A percentile compares a stretch with the other conserved stretches of the same genome.
These are phyloP conservation scores for Micractinium conductrix DNA, from an alignment of 139 green algal species.

Conservation along the genomic window DNA sequence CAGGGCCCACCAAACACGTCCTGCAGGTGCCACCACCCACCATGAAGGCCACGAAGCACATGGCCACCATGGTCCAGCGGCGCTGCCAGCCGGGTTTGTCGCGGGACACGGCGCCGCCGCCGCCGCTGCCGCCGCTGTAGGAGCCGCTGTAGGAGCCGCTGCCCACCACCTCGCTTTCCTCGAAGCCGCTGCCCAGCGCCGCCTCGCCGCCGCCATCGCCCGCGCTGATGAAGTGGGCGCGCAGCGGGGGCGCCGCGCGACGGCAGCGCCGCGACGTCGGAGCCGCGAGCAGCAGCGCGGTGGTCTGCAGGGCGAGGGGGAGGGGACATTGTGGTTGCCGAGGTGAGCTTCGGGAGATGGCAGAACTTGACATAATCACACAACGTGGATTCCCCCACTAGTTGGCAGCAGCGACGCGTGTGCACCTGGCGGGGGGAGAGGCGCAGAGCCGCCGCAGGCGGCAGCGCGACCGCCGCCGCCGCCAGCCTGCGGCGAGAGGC, in stretches of 20 bases:
- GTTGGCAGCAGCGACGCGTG: too few relatives aligned
- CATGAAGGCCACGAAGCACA: slow-evolving; percentile 95
- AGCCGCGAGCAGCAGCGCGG: too few relatives aligned
- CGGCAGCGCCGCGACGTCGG: neutral
- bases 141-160: neutral
- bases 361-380: too few relatives aligned
- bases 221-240: neutral
- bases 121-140: neutral
- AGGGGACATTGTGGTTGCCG: too few relatives aligned
- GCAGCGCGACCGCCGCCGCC: neutral
- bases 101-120: neutral
- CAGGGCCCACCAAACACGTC: neutral
- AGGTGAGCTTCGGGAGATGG: too few relatives aligned
- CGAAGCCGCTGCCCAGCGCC: neutral
- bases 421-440: too few relatives aligned
- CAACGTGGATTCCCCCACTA: too few relatives aligned
- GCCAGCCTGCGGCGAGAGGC: too few relatives aligned
- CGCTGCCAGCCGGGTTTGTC: slow-evolving; percentile 64
- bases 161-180: slow-evolving; percentile 1
- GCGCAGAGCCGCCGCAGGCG: too few relatives aligned
- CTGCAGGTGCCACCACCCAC: neutral
- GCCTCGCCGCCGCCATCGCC: neutral
- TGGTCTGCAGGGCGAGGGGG: neutral
- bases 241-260: neutral
- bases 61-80: slow-evolving; percentile 83